Evolutionary conservation across 192 early-diverging fungal species (phyloP).

Genomic region (Backusella psychrophila): DNA sequence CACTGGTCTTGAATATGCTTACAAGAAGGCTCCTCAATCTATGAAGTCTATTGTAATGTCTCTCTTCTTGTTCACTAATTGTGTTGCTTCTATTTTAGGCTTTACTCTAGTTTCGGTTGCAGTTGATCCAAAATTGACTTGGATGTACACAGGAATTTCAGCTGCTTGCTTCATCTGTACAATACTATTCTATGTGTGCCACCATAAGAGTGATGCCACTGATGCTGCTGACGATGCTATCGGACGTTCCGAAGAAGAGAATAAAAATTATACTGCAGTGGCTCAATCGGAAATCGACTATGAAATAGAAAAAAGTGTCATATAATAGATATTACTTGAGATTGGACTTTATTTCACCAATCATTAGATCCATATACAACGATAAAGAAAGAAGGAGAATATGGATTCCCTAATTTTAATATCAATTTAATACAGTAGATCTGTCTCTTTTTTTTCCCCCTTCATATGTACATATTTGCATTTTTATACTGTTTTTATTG

Average conservation of each 20-base stretch:
- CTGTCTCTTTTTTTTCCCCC: not conserved
- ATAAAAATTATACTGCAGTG: not conserved
- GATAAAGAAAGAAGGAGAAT: not conserved
- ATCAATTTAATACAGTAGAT: not conserved
- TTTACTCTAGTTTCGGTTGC: constrained; percentile 57
- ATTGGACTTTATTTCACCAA: not conserved
- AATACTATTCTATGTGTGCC: constrained; percentile 49
- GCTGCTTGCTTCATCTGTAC: constrained; percentile 29
- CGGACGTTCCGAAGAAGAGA: constrained; percentile 14
- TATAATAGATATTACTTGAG: not conserved
- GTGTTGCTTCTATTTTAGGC: constrained; percentile 51
- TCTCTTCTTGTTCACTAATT: constrained; percentile 59
- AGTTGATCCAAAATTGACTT: constrained; percentile 41
- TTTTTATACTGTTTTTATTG: not conserved
- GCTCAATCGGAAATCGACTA: constrained; percentile 10
- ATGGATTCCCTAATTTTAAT: not conserved
- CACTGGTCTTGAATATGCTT: constrained; percentile 69
- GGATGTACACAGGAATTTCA: constrained; percentile 62
- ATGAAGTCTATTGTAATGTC: constrained; percentile 72
- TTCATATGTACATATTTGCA: not conserved
- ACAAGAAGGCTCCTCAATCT: constrained; percentile 55
- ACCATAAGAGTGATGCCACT: constrained; percentile 49
- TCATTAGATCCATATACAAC: not conserved
- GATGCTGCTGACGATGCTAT: constrained; percentile 35
- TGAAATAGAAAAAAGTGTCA: constrained; percentile 6